A percentile compares a stretch with the other conserved stretches of the same genome.
These are phyloP conservation scores for Porodaedalea pini DNA, from an alignment of 1,284 basidiomycete species.

Conservation along the genomic window DNA sequence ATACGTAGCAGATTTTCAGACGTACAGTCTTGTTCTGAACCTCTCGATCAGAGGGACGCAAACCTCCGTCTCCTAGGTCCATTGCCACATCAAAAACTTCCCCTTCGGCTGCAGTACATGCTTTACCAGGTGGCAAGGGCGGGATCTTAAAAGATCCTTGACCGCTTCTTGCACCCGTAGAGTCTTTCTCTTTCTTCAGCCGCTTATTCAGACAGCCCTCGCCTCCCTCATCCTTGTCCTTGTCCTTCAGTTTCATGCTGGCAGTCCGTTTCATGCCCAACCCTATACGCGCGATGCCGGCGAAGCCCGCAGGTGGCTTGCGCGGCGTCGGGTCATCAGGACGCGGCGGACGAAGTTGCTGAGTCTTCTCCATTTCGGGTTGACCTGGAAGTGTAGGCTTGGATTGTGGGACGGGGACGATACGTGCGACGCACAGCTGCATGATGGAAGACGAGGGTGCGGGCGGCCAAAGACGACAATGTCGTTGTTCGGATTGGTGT, in stretches of 20 bases:
- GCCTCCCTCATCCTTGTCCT: constrained; percentile 25
- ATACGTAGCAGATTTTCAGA: constrained; percentile 30
- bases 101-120: constrained; percentile 30
- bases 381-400: constrained; percentile 24
- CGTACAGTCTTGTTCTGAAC: constrained; percentile 43
- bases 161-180: constrained; percentile 27
- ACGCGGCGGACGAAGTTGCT: constrained; percentile 46
- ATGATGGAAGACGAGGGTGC: constrained; percentile 31
- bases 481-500: constrained; percentile 47
- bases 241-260: constrained; percentile 21
- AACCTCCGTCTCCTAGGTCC: constrained; percentile 29
- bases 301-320: constrained; percentile 43
- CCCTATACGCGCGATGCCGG: constrained; percentile 31
- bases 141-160: constrained; percentile 38
- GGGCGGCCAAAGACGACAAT: constrained; percentile 64
- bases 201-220: constrained; percentile 17
- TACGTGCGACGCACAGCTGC: constrained; percentile 54
- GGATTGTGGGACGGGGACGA: constrained; percentile 44
- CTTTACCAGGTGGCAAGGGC: constrained; percentile 27
- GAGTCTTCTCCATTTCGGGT: constrained; percentile 25
- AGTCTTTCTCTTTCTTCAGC: constrained; percentile 20
- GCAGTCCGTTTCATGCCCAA: constrained; percentile 20
- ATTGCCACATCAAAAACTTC: constrained; percentile 49
- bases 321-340: constrained; percentile 78
- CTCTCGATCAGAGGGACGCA: constrained; percentile 28